Evolutionary conservation across 1,139 yeast species (phyloP), one percentile per base, ranked within the genome.

Genomic region (Candida mesenterica): DNA sequence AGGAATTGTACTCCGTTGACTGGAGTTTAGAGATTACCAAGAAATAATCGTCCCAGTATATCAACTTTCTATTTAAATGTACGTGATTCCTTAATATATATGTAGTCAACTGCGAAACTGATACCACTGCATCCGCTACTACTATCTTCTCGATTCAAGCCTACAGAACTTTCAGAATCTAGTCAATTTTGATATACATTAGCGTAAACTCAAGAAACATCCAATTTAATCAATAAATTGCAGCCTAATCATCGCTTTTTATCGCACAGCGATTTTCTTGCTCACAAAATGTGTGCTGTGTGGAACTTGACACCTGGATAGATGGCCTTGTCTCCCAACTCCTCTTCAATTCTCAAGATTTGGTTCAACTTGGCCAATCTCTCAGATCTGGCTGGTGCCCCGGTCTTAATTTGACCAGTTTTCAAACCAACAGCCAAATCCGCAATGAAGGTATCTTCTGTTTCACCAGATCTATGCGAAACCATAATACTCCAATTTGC

Each of bases 251-350:
- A n/a, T n/a, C n/a, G n/a, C n/a, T n/a, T n/a, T n/a, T n/a, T n/a
- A n/a, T n/a, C n/a, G n/a, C n/a, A n/a, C n/a, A n/a, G n/a, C n/a
- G n/a, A n/a, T n/a, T n/a, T 18, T 16, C 25, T 23, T 18, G 24
- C n/a, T n/a, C n/a, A n/a, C n/a, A n/a, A n/a, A n/a, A n/a, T n/a
- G 15, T 16, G 24, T 29, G 25, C 17, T 3, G 3, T 28, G 17
- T 24, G 36, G 28, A 32, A 33, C 20, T 30, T 25, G 14, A 13
- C n/a, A 5, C 41, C 36, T 13, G 39, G 33, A 25, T 26, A 33
- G 10, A 30, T 22, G 24, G 37, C 40, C 77, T 87, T 86, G 79
- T 77, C 87, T 62, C 96, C 96, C 62, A 89, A 83, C 74, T 84
- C 87, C 15, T 30, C 32, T 31, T 37, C 40, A 26, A 27, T 34